Base-by-base conservation (phyloP, 2,329 filamentous ascomycete species). In the Pezicula rhizophila region DNA sequence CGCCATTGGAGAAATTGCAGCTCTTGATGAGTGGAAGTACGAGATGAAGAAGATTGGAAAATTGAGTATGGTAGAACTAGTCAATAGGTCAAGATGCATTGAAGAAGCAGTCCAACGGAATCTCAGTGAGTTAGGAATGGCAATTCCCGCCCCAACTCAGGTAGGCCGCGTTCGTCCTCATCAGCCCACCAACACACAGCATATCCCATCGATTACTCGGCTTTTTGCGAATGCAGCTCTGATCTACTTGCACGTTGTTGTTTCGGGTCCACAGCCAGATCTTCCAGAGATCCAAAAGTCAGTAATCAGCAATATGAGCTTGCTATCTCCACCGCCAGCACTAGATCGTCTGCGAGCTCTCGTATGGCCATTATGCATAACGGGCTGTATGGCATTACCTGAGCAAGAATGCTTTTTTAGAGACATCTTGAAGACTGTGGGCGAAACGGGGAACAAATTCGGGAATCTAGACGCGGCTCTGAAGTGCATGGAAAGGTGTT, bases 1-100 rank as follows among this genome's bases (percentile, higher is more conserved):
- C 31, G 62, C 70, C 8, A 69, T 84, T 25, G 73, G 73, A 11
- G 71, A 79, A 34, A 73, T 79, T 26, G 68, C 77, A 7, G 60
- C 69, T 1, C 68, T 84, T 2, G 72, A 76, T 42, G 68, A 71
- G 0, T 82, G 79, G 79, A 83, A 82, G 64, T 72, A 75, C 58
- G 64, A 70, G 15, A 68, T 69, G 53, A 72, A 65, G 42, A 58
- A 60, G 28, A 53, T 59, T 3, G 72, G 72, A 2, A 68, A 66
- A 0, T 62, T 80, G 1, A 73, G 71, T 7, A 42, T 63, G 1
- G 49, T 58, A 1, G 68, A 76, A 45, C 67, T 80, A 2, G 63
- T 75, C 4, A 56, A 64, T 2, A 71, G 72, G 8, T 74, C 70
- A 1, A 60, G 65, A 3, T 51, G 63, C 2, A 69, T 78, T 25